These are phyloP conservation scores for Diaporthe ilicicola DNA, from an alignment of 2,329 filamentous ascomycete species.

Conservation along the genomic window DNA sequence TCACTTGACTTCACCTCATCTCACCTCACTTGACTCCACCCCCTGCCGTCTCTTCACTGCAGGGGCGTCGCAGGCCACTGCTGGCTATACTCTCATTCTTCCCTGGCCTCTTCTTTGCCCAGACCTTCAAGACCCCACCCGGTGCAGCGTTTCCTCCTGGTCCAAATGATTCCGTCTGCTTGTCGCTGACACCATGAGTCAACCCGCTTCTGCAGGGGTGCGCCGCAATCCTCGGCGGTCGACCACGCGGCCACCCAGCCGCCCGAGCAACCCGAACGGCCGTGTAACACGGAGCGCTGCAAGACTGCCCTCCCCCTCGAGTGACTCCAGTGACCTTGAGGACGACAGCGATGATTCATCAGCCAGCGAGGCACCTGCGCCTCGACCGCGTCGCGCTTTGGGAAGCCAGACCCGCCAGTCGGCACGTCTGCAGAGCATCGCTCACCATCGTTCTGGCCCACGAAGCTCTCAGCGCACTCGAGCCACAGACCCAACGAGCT, in stretches of 20 bases:
- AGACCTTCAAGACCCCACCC: not conserved
- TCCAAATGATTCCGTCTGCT: conserved; percentile 6
- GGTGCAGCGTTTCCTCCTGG: not conserved
- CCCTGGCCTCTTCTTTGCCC: not conserved
- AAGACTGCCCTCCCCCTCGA: conserved; percentile 25
- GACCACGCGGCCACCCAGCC: conserved; percentile 22
- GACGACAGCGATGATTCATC: conserved; percentile 12
- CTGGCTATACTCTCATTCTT: not conserved
- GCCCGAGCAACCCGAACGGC: conserved; percentile 25
- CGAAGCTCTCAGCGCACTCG: not conserved
- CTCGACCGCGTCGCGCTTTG: conserved; percentile 3
- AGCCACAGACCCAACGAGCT: not conserved
- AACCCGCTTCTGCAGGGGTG: conserved; percentile 30
- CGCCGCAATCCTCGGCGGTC: conserved; percentile 32
- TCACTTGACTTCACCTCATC: not conserved
- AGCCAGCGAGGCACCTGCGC: not conserved
- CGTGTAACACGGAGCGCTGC: conserved; percentile 33
- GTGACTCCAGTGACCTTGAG: conserved; percentile 10
- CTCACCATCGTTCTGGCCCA: conserved; percentile 15
- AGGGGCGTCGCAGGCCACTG: not conserved
- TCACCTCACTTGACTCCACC: not conserved
- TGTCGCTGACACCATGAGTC: conserved; percentile 30
- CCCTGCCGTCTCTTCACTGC: not conserved
- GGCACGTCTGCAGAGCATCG: conserved; percentile 22
- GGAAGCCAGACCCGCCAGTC: conserved; percentile 21